These are phyloP conservation scores for Leishmania tarentolae DNA, from an alignment of 208 protist genomes.

Conservation along the genomic window DNA sequence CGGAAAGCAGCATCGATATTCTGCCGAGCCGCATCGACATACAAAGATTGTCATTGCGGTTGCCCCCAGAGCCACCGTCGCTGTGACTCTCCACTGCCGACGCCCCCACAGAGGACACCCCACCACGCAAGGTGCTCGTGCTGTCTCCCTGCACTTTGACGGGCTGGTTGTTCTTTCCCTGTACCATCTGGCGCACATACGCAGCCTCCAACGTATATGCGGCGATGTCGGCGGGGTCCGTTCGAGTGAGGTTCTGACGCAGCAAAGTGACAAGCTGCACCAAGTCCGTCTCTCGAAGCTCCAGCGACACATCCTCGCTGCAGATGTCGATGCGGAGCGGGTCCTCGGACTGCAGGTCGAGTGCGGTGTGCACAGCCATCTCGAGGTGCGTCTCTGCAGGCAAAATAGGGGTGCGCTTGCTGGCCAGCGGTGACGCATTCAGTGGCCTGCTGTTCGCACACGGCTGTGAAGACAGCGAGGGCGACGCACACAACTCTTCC, in stretches of 20 bases:
- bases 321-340: constrained; percentile 49
- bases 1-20: constrained; percentile 30
- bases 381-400: constrained; percentile 49
- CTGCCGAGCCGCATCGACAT: constrained; percentile 29
- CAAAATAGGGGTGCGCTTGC: constrained; percentile 39
- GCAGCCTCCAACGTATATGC: constrained; percentile 15
- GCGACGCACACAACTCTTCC: constrained; percentile 1
- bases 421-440: not conserved
- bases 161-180: constrained; percentile 4
- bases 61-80: not conserved
- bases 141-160: not conserved
- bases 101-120: not conserved
- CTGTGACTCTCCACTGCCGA: not conserved
- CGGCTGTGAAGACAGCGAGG: not conserved
- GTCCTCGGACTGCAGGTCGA: constrained; percentile 61
- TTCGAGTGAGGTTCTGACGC: constrained; percentile 63
- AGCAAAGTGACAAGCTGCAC: constrained; percentile 62
- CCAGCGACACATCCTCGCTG: constrained; percentile 53
- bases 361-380: constrained; percentile 52
- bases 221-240: constrained; percentile 25
- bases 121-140: not conserved
- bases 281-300: constrained; percentile 49
- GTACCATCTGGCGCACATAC: constrained; percentile 11
- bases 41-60: constrained; percentile 15
- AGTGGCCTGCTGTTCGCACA: not conserved